These are phyloP conservation scores for Polymyxa betae DNA, from an alignment of 208 protist species.

Conservation along the genomic window DNA sequence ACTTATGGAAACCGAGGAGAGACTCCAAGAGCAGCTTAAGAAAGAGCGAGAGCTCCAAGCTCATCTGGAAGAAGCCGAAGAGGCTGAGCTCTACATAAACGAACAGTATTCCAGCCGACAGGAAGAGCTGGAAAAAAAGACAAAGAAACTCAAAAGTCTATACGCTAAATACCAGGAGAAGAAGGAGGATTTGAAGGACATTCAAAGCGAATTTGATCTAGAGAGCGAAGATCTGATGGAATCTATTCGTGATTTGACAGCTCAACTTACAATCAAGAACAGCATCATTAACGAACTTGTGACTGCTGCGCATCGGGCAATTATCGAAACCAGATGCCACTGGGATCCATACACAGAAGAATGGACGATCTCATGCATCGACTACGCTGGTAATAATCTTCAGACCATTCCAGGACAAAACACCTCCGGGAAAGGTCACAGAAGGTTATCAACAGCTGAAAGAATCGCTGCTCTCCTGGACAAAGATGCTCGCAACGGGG, in stretches of 20 bases:
- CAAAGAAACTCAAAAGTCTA: conserved; percentile 70
- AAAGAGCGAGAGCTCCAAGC: conserved; percentile 59
- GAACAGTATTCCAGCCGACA: conserved; percentile 64
- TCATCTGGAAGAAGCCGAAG: conserved; percentile 64
- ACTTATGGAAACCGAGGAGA: not conserved
- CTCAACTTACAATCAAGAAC: not conserved
- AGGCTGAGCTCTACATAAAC: conserved; percentile 59
- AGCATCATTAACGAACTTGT: not conserved
- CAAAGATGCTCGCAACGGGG: not conserved
- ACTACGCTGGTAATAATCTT: not conserved
- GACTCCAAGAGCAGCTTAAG: conserved; percentile 62
- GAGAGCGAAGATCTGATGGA: conserved; percentile 71
- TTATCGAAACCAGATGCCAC: not conserved
- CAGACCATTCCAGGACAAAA: not conserved
- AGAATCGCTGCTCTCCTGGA: not conserved
- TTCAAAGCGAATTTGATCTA: conserved; percentile 68
- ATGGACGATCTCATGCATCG: not conserved
- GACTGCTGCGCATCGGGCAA: not conserved
- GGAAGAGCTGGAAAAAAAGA: conserved; percentile 69
- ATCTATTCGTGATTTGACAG: conserved; percentile 60
- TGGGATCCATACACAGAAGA: conserved; percentile 43
- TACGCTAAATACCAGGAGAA: conserved; percentile 65
- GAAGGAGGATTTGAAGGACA: conserved; percentile 68
- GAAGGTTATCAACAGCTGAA: not conserved
- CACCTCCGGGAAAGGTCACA: not conserved